A percentile compares a stretch with the other conserved stretches of the same genome.
Conservation (phyloP, 2,329 filamentous ascomycete species). For the Sarocladium brachiariae region DNA sequence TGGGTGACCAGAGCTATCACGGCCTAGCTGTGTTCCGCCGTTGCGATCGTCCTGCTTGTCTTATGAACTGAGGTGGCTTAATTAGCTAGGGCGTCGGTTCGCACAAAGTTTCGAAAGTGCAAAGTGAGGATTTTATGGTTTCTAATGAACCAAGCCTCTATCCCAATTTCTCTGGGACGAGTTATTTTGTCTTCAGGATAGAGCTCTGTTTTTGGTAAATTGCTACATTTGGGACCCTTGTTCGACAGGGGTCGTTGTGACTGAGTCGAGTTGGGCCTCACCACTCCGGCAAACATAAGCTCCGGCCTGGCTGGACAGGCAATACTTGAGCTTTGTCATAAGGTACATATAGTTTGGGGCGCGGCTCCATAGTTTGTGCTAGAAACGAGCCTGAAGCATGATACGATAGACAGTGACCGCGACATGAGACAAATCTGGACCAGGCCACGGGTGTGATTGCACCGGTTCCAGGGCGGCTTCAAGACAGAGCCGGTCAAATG, state of each 20-base stretch:
- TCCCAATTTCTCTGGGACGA: background rate
- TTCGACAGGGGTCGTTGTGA: background rate
- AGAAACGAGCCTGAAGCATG: too few species aligned
- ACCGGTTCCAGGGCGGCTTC: conserved; percentile 1
- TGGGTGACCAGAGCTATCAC: background rate
- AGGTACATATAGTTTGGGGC: too few species aligned
- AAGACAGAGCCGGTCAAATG: conserved; percentile 5
- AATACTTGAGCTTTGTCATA: background rate
- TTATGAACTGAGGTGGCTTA: background rate
- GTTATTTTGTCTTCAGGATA: background rate
- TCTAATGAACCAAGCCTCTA: background rate
- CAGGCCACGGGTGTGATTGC: background rate
- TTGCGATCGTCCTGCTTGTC: background rate
- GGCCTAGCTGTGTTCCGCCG: conserved; percentile 5
- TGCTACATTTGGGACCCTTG: background rate
- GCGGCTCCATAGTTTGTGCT: too few species aligned
- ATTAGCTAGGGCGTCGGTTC: background rate
- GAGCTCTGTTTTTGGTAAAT: background rate
- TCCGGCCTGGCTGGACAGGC: background rate
- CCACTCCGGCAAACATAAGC: background rate
- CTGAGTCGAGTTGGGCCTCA: background rate
- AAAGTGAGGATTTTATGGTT: too few species aligned
- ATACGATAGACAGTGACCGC: too few species aligned
- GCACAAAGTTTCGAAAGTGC: too few species aligned
- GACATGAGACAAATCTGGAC: background rate